Evolutionary conservation across 768 basidiomycete species (phyloP).

Genomic region (Amylocystis lapponica): DNA sequence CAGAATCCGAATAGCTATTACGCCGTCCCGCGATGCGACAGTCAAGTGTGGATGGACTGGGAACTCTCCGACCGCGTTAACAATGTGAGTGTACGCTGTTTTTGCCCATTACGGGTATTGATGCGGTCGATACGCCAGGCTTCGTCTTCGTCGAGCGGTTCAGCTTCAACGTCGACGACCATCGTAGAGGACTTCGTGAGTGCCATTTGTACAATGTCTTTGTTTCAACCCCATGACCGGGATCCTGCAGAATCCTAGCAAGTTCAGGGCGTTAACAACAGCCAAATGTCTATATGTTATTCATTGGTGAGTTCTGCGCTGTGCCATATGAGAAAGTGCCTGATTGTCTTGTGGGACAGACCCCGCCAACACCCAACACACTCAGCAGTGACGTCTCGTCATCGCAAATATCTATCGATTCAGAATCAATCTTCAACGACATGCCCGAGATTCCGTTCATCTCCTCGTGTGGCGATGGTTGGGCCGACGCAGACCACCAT

Average conservation of each 20-base stretch:
- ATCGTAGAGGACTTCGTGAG: slow-evolving; percentile 14
- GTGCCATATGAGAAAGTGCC: no score
- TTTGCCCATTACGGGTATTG: no score
- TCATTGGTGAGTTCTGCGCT: slow-evolving; percentile 15
- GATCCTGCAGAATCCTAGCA: slow-evolving; percentile 1
- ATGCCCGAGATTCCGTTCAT: slow-evolving; percentile 25
- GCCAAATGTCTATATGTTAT: slow-evolving; percentile 12
- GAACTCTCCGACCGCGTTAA: slow-evolving; percentile 10
- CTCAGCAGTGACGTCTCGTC: slow-evolving; percentile 16
- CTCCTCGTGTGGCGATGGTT: slow-evolving; percentile 11
- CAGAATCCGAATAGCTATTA: slow-evolving; percentile 17
- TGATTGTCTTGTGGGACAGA: no score
- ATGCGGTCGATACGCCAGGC: no score
- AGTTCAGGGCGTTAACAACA: background rate
- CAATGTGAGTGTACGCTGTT: slow-evolving; percentile 14
- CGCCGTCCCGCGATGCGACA: slow-evolving; percentile 12
- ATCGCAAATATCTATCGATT: slow-evolving; percentile 17
- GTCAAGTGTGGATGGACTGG: slow-evolving; percentile 19
- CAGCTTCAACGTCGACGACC: slow-evolving; percentile 7
- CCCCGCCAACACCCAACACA: slow-evolving; percentile 12
- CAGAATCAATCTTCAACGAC: slow-evolving; percentile 17
- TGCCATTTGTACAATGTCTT: no score
- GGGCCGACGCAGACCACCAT: slow-evolving; percentile 6
- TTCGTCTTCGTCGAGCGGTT: slow-evolving; percentile 16
- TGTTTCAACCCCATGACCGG: no score